A percentile compares a stretch with the other conserved stretches of the same genome.
These are phyloP conservation scores for Dactylis glomerata DNA, from an alignment of 176 grass and related monocot genomes.

Conservation along the genomic window DNA sequence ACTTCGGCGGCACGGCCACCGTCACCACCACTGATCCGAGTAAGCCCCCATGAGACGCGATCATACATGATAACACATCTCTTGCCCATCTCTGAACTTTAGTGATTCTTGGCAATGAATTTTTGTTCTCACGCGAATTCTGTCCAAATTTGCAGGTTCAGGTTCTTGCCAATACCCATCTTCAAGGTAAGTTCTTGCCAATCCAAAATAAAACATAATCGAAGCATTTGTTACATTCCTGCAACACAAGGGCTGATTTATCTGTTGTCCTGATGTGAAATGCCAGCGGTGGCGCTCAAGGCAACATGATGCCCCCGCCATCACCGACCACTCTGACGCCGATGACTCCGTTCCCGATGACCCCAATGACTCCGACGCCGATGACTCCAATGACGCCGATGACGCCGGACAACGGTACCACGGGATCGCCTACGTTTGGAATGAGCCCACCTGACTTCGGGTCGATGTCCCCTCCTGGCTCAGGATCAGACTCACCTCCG, in stretches of 20 bases:
- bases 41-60: constrained; percentile 33
- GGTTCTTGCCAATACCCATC: constrained; percentile 50
- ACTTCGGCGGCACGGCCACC: constrained; percentile 77
- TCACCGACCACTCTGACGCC: constrained; percentile 33
- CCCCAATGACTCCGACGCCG: constrained; percentile 35
- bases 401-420: constrained; percentile 20
- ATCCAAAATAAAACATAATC: neutral
- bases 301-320: constrained; percentile 36
- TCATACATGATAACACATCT: neutral
- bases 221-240: neutral
- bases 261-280: neutral
- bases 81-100: neutral
- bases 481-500: constrained; percentile 39
- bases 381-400: constrained; percentile 30
- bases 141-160: constrained; percentile 36
- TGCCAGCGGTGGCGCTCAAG: constrained; percentile 29
- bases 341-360: neutral
- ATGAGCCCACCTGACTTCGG: constrained; percentile 36
- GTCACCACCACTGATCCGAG: constrained; percentile 62
- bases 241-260: neutral
- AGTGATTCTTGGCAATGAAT: neutral
- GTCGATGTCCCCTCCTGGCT: constrained; percentile 27
- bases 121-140: neutral
- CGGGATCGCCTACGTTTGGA: constrained; percentile 36
- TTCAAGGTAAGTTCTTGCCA: constrained; percentile 46